Evolutionary conservation across 2,329 filamentous ascomycete genomes (phyloP), one percentile per base, ranked within the genome.

Genomic region (Cladosporium sphaerospermum): DNA sequence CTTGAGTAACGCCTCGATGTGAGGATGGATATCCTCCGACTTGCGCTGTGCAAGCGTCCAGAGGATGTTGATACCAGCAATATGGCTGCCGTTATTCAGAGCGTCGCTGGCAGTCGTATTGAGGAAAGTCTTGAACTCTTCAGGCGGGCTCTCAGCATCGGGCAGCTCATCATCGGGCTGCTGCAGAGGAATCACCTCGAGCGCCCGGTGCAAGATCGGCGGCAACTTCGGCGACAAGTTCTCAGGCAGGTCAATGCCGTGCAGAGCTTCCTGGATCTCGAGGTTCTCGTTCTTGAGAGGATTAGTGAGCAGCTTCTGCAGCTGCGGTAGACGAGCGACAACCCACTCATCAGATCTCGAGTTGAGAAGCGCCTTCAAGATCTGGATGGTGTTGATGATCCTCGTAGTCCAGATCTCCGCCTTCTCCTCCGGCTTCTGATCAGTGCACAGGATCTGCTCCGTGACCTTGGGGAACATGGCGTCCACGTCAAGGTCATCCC

Each of bases 341-440:
- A 97, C 85, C 93, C 93, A 99, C 3, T 96, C 89, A 63, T 96
- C 85, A 0, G 88, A 77, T 69, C 96, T 95, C 57, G 86, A 84
- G 62, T 93, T 89, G 55, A 97, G 77, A 45, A 99, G 84, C 55
- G 96, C 87, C 45, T 92, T 88, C 56, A 99, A 78, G 39, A 97
- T 88, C 67, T 97, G 91, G 11, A 99, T 78, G 1, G 91, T 90
- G 67, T 99, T 99, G 72, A 99, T 83, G 71, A 96, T 92, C 57
- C 86, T 85, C 1, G 88, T 95, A 40, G 87, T 79, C 64, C 91
- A 90, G 52, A 88, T 85, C 70, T 89, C 91, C 1, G 61, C 56
- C 62, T 78, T 78, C 53, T 73, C 71, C 7, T 76, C 73, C 4
- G 71, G 69, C 57, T 72, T 72, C 54, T 73, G 72, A 9, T 97